Conservation (phyloP, 495 filamentous ascomycete genomes). For the Trichoderma orchidacearum region DNA sequence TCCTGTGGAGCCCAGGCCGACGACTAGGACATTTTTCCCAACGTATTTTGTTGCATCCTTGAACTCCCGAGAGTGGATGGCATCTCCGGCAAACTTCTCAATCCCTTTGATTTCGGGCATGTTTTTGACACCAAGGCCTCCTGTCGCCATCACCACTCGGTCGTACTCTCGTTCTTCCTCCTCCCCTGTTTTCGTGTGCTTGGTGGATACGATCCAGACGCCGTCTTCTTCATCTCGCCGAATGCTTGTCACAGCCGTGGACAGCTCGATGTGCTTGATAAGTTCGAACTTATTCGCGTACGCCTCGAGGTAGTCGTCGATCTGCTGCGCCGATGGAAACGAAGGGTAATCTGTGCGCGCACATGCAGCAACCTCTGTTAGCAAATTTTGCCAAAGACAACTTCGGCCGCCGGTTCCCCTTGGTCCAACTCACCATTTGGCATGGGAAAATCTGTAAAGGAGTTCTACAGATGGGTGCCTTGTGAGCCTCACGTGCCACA, state of each 20-base stretch:
- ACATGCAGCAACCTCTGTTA: neutral
- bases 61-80: constrained; percentile 3
- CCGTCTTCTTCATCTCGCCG: constrained; percentile 1
- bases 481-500: neutral
- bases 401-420: neutral
- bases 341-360: neutral
- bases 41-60: constrained; percentile 3
- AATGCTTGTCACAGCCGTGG: neutral
- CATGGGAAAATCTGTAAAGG: neutral
- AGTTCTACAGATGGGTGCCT: neutral
- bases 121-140: neutral
- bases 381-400: neutral
- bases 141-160: neutral
- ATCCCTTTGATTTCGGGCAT: constrained; percentile 2
- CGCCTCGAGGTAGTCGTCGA: constrained; percentile 1
- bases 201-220: constrained; percentile 1
- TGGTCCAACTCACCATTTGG: neutral
- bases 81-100: neutral
- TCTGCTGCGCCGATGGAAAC: neutral
- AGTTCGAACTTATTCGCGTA: constrained; percentile 1
- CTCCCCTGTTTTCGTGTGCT: neutral
- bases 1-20: constrained; percentile 11
- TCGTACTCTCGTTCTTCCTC: neutral
- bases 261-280: neutral
- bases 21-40: constrained; percentile 9